Evolutionary conservation across 1,139 yeast genomes (phyloP).

Genomic region (Hanseniaspora sp.): DNA sequence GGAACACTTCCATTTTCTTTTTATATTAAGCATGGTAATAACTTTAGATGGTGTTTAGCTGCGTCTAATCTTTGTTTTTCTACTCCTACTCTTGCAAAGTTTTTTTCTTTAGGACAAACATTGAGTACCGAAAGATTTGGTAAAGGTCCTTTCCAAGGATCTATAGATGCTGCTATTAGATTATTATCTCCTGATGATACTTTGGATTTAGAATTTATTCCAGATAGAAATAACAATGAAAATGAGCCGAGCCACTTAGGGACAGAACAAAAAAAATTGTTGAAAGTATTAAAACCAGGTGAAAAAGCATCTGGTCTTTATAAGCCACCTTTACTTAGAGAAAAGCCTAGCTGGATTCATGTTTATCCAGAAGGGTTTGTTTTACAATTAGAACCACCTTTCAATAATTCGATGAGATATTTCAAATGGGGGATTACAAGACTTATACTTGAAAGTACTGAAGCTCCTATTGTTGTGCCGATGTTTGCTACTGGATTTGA

Average conservation of each 20-base stretch:
- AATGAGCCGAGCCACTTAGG: neutral
- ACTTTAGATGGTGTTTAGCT: slow-evolving; percentile 87
- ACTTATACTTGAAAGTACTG: slow-evolving; percentile 65
- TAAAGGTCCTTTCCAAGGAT: slow-evolving; percentile 82
- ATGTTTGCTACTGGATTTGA: slow-evolving; percentile 81
- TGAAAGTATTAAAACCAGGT: slow-evolving; percentile 18
- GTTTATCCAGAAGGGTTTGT: slow-evolving; percentile 94
- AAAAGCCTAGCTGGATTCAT: slow-evolving; percentile 79
- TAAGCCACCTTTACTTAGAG: slow-evolving; percentile 41
- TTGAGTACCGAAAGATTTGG: slow-evolving; percentile 82
- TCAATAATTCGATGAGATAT: slow-evolving; percentile 74
- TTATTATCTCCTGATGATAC: slow-evolving; percentile 73
- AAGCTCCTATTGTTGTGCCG: slow-evolving; percentile 83
- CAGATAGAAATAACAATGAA: slow-evolving; percentile 22
- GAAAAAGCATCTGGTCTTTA: slow-evolving; percentile 24
- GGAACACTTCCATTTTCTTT: slow-evolving; percentile 71
- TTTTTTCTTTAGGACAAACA: slow-evolving; percentile 80
- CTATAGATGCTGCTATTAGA: slow-evolving; percentile 79
- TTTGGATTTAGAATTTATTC: slow-evolving; percentile 41
- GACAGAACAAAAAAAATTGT: slow-evolving; percentile 14
- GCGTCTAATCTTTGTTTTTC: slow-evolving; percentile 86
- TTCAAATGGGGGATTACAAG: slow-evolving; percentile 95
- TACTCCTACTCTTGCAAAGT: slow-evolving; percentile 41
- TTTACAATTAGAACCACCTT: slow-evolving; percentile 70
- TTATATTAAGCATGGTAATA: slow-evolving; percentile 41